Base-by-base conservation (phyloP, 257 asterid species). In the Fraxinus quadrangulata region DNA sequence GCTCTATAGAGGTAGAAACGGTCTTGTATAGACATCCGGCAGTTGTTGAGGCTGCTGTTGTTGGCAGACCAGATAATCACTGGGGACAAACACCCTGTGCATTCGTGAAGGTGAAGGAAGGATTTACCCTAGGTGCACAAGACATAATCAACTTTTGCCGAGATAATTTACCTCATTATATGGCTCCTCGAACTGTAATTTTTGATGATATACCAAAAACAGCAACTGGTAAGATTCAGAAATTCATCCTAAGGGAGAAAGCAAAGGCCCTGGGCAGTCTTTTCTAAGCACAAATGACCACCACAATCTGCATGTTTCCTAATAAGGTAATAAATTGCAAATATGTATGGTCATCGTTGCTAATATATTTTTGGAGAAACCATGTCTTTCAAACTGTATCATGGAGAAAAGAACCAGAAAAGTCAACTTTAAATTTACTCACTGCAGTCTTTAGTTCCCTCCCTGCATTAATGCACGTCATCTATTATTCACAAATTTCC, bases 81-180 rank as follows among this genome's bases (percentile, higher is more conserved):
- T 88, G 92, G 92, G 90, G 92, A 49, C 88, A 86, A 66, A 86
- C 92, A 3, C 87, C 90, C 2, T 86, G 90, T 33, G 90, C 90
- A 6, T 88, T 88, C 71, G 90, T 86, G 49, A 86, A 86, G 85
- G 36, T 88, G 80, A 86, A 86, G 77, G 88, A 84, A 34, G 90
- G 92, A 17, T 77, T 81, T 79, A 85, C 82, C 71, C 31, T 78
- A 19, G 76, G 76, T 26, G 19, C 80, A 45, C 33, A 70, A n/a
- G 89, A 84, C 80, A 77, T 84, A 45, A 84, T 86, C 24, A 66
- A 71, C 66, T 88, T 84, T 4, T 86, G 92, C 33, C 70, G 86
- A 63, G 83, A 78, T 17, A 78, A 70, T 49, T 79, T 88, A 71
- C 90, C 92, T 63, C 92, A 83, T 83, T 88, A 86, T n/a, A 88